Conservation (phyloP, 768 basidiomycete genomes). For the Naganishia randhawae region DNA sequence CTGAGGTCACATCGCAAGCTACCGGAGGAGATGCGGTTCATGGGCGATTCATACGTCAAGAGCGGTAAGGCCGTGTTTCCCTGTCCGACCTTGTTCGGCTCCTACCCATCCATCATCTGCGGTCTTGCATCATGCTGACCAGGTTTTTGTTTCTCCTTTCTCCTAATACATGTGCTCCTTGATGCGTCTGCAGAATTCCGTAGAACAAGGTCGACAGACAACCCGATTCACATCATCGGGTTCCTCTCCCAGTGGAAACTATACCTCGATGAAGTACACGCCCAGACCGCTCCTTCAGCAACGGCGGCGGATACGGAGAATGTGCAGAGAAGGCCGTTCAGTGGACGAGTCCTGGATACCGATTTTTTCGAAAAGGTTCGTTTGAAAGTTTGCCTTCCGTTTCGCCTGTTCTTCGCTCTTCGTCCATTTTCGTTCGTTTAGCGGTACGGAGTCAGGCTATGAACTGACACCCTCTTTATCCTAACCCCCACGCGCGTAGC, state of each 20-base stretch:
- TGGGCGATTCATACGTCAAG: slow-evolving; percentile 84
- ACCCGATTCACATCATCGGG: slow-evolving; percentile 86
- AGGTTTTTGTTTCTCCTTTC: background rate
- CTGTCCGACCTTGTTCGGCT: too few relatives aligned
- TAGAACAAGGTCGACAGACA: slow-evolving; percentile 69
- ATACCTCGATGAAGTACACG: slow-evolving; percentile 66
- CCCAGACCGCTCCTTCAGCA: slow-evolving; percentile 52
- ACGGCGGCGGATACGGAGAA: background rate
- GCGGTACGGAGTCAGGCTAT: background rate
- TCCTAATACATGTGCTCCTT: background rate
- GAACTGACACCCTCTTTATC: slow-evolving; percentile 7
- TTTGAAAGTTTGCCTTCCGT: slow-evolving; percentile 35
- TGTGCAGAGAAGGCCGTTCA: slow-evolving; percentile 32
- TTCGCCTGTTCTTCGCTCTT: slow-evolving; percentile 4
- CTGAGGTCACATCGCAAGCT: slow-evolving; percentile 73
- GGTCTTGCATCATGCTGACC: background rate
- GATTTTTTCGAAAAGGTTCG: slow-evolving; percentile 51
- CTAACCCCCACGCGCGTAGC: slow-evolving; percentile 54
- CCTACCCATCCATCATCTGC: background rate
- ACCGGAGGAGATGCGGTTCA: slow-evolving; percentile 71
- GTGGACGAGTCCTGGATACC: slow-evolving; percentile 46
- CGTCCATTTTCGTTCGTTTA: background rate
- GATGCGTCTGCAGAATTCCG: slow-evolving; percentile 69
- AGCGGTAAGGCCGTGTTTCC: slow-evolving; percentile 42
- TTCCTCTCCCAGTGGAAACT: slow-evolving; percentile 94